Base-by-base conservation (phyloP, 768 basidiomycete genomes). In the Hydnomerulius pinastri region DNA sequence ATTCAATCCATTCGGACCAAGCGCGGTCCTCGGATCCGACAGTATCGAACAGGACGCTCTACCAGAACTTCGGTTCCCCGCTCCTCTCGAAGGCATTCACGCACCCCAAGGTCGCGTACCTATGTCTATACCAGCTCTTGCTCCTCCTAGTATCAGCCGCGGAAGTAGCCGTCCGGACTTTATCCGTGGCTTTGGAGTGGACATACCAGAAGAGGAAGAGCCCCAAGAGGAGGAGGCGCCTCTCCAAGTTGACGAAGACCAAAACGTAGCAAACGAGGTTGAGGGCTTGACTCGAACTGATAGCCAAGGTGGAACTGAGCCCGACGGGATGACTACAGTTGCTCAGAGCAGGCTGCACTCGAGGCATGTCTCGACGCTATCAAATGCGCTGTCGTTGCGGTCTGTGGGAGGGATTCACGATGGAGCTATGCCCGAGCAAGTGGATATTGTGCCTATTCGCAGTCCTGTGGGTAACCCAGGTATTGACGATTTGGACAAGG, bases 151-250 rank as follows among this genome's bases (percentile, higher is more conserved):
- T 58, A 74, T 42, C 53, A 75, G 49, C 66, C 75, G 30, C 59
- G 77, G 37, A 74, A 76, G 78, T 49, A 83, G 76, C 37, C 76
- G 82, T 29, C 81, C 86, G 4, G 90, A 93, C 66, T 93, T 92
- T 62, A 69, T 71, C 42, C 78, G 85, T 53, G 90, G 90, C 5
- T 93, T 92, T 68, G 89, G 90, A 10, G 62, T 93, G 48, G 89
- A 92, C 53, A 81, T 83, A 50, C 84, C 88, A 3, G 83, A 88
- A 51, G 89, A 90, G 60, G 83, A 79, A 30, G 88, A 90, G 57
- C 79, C 79, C 35, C 77, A 75, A 51, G 80, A 78, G 42, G 77
- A 79, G 43, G 72, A 65, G 15, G 64, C 49, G 13, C 61, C 53
- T 18, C 57, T 38, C 23, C 70, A 63, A 21, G 61, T 59, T 27